Evolutionary conservation across 1,284 basidiomycete genomes (phyloP).

Genomic region (Athelia psychrophila): DNA sequence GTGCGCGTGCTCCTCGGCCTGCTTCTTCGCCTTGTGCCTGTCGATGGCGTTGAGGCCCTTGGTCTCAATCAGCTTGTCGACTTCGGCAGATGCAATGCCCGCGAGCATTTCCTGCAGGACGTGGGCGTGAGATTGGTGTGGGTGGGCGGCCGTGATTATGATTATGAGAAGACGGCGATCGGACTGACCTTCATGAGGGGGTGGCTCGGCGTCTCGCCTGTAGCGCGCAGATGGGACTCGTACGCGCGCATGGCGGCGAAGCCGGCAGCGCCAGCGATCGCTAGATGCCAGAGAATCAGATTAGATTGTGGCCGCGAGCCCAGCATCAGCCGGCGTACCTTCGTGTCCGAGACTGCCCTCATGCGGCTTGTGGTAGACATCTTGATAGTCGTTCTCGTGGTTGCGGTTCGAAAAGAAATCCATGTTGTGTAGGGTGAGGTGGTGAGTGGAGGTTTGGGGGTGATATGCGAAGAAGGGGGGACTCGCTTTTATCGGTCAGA

Average conservation of each 20-base stretch:
- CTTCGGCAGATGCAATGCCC: constrained; percentile 23
- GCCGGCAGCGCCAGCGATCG: constrained; percentile 22
- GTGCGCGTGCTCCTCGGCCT: constrained; percentile 15
- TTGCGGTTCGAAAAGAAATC: not conserved
- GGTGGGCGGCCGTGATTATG: not conserved
- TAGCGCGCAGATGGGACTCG: constrained; percentile 21
- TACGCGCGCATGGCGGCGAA: constrained; percentile 24
- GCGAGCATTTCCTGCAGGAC: constrained; percentile 19
- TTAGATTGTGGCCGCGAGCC: not conserved
- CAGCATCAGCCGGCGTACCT: not conserved
- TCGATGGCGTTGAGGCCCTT: constrained; percentile 22
- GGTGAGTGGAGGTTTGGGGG: no score
- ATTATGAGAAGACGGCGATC: not conserved
- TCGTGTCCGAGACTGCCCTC: not conserved
- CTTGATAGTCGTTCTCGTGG: not conserved
- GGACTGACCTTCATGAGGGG: constrained; percentile 16
- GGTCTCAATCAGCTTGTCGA: constrained; percentile 23
- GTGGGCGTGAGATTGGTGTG: not conserved
- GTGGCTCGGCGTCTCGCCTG: constrained; percentile 18
- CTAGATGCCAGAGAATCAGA: constrained; percentile 6
- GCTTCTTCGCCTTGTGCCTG: constrained; percentile 18
- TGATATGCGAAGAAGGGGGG: no score
- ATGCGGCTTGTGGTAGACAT: not conserved
- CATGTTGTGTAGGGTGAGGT: not conserved
- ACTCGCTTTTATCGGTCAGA: no score